Evolutionary conservation across 345 rosid genomes (phyloP).

Genomic region (Citrus unshiu): DNA sequence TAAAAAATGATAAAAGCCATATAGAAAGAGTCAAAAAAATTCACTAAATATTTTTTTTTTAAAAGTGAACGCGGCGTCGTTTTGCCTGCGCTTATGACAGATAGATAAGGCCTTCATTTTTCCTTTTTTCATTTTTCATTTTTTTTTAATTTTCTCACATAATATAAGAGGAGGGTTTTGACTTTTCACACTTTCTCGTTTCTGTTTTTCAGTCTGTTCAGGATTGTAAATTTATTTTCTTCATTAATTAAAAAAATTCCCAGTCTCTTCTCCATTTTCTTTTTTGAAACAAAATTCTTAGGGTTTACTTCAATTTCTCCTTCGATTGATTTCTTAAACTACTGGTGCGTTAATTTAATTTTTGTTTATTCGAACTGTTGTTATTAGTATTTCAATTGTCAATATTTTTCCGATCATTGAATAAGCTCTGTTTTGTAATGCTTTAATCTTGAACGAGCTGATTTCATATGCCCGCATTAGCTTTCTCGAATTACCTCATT

Average conservation of each 20-base stretch:
- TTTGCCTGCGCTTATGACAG: neutral
- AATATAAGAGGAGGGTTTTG: neutral
- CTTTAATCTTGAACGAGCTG: neutral
- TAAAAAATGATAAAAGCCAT: neutral
- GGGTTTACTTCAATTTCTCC: neutral
- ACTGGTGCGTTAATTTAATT: constrained; percentile 3
- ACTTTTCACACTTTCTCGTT: neutral
- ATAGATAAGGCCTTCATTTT: neutral
- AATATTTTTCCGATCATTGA: neutral
- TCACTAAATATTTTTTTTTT: too few species aligned
- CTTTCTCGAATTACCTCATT: neutral
- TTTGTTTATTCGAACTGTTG: neutral
- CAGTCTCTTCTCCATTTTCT: neutral
- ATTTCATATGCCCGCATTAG: neutral
- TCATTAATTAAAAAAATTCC: too few species aligned
- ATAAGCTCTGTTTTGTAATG: neutral
- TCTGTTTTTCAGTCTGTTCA: neutral
- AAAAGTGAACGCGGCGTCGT: neutral
- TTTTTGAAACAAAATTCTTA: neutral
- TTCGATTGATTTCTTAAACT: neutral
- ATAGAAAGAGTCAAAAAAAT: neutral
- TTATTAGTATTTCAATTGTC: neutral
- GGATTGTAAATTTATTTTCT: neutral
- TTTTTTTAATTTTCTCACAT: neutral
- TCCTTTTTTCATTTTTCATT: neutral